A percentile compares a stretch with the other conserved stretches of the same genome.
Conservation (phyloP, 306 rosid genomes). For the Urtica urens region DNA sequence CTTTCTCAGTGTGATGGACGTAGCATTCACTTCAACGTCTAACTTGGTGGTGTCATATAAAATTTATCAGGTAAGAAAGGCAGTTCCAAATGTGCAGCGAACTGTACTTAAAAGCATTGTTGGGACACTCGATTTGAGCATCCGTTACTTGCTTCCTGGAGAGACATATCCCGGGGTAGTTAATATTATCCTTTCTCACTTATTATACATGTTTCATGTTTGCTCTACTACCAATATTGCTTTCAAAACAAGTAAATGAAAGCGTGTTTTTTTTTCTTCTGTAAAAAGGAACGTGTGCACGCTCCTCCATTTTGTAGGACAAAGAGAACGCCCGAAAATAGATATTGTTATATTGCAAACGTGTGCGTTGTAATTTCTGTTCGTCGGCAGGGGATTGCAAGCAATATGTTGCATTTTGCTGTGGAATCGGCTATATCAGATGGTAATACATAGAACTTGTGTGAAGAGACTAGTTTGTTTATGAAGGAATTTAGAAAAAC, state of each 20-base stretch:
- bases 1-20: background rate
- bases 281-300: conserved; percentile 52
- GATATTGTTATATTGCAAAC: conserved; percentile 77
- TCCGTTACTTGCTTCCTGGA: conserved; percentile 56
- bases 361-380: conserved; percentile 62
- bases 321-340: conserved; percentile 36
- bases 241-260: conserved; percentile 12
- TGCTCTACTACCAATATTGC: conserved; percentile 6
- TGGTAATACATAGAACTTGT: conserved; percentile 38
- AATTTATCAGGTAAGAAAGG: conserved; percentile 71
- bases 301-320: conserved; percentile 42
- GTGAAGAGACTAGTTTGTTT: background rate
- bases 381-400: conserved; percentile 76
- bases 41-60: conserved; percentile 25
- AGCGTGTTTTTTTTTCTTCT: background rate
- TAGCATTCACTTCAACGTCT: background rate
- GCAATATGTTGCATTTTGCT: conserved; percentile 76
- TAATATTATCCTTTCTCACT: conserved; percentile 3
- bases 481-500: background rate
- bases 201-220: background rate
- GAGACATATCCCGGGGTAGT: conserved; percentile 90
- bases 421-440: conserved; percentile 43
- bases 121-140: conserved; percentile 83
- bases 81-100: conserved; percentile 43
- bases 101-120: conserved; percentile 57